phyloP scores from a whole-genome alignment of 108 stramenopile genomes.

The Hondaea fermentalgiana region DNA sequence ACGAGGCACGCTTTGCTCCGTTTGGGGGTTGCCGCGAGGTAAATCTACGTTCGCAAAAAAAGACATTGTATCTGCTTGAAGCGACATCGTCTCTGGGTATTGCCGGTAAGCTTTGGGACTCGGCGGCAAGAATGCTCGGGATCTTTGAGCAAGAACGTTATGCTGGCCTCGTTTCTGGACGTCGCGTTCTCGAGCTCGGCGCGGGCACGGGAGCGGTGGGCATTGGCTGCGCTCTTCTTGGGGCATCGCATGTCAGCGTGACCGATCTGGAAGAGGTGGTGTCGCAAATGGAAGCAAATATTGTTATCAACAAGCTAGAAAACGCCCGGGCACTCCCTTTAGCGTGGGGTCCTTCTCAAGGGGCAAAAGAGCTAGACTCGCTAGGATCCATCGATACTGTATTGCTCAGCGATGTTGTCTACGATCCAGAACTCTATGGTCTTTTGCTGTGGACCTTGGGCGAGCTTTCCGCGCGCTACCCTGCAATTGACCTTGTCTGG shows the following conservation, averaged over 20 bases:
- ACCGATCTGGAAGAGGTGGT: conserved; percentile 40
- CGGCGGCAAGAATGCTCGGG: not conserved
- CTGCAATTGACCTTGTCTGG: not conserved
- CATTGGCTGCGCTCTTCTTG: conserved; percentile 27
- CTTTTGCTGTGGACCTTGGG: not conserved
- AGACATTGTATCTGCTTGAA: not conserved
- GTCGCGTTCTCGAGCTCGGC: conserved; percentile 37
- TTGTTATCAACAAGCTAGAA: not conserved
- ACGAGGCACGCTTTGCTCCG: not conserved
- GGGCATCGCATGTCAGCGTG: conserved; percentile 24
- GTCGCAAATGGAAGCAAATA: conserved; percentile 20
- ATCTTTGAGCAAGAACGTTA: not conserved
- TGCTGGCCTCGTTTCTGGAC: not conserved
- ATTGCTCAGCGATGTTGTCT: not conserved
- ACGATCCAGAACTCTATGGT: not conserved
- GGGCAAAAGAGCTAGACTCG: not conserved
- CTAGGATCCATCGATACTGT: not conserved
- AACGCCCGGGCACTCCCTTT: not conserved
- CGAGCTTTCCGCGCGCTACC: not conserved
- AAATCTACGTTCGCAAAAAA: not conserved
- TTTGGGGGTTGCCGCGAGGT: not conserved
- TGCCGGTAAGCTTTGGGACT: conserved; percentile 9
- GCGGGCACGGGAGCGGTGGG: conserved; percentile 38
- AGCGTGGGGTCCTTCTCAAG: not conserved
- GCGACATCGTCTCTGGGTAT: not conserved